Evolutionary conservation across 441 rosid genomes (phyloP).

Genomic region (Pelargonium fulgidum): DNA sequence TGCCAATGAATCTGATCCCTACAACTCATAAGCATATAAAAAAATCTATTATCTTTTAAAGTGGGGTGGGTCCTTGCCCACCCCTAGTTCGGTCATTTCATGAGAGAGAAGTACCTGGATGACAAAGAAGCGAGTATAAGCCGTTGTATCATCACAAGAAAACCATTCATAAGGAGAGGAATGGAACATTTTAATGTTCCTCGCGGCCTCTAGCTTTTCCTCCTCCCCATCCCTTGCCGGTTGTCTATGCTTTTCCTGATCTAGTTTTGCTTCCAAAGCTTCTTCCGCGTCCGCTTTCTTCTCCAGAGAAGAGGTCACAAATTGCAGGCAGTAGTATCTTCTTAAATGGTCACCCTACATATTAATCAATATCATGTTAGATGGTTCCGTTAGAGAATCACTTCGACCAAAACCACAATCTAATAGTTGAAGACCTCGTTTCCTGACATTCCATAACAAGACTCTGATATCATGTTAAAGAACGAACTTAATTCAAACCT

Average conservation of each 20-base stretch:
- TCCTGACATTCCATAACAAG: no score
- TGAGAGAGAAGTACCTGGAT: constrained; percentile 59
- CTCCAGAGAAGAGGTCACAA: constrained; percentile 71
- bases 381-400: no score
- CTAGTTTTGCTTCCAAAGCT: constrained; percentile 44
- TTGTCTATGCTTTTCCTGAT: constrained; percentile 42
- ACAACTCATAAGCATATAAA: constrained; percentile 15
- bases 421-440: no score
- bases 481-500: constrained; percentile 26
- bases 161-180: constrained; percentile 92
- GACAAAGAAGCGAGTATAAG: constrained; percentile 65
- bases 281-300: constrained; percentile 58
- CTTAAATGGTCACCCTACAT: constrained; percentile 50
- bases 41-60: no score
- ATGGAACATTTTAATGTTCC: constrained; percentile 61
- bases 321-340: constrained; percentile 44
- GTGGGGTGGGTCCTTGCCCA: no score
- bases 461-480: no score
- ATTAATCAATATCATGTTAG: no score
- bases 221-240: constrained; percentile 51
- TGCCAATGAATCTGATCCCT: constrained; percentile 88
- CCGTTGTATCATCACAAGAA: constrained; percentile 66
- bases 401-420: no score
- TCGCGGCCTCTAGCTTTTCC: constrained; percentile 67
- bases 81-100: no score